Conservation (phyloP, 2,329 filamentous ascomycete species). For the Paraconiothyrium brasiliense region DNA sequence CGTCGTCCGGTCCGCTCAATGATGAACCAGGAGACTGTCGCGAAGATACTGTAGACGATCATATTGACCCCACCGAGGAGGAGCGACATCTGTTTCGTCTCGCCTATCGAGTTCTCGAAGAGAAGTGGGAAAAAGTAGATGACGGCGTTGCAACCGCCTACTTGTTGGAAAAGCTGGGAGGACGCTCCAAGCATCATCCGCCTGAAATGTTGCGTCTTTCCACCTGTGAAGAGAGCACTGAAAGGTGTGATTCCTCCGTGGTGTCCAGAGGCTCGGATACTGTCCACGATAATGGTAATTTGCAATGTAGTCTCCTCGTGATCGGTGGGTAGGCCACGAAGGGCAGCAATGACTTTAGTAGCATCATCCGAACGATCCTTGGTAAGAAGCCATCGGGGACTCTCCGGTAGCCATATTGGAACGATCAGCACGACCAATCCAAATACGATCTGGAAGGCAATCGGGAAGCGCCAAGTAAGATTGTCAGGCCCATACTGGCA, state of each 20-base stretch:
- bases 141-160: constrained; percentile 50
- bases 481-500: constrained; percentile 43
- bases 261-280: constrained; percentile 53
- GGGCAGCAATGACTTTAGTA: constrained; percentile 60
- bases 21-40: constrained; percentile 69
- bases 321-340: constrained; percentile 59
- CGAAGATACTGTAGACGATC: constrained; percentile 65
- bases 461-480: constrained; percentile 61
- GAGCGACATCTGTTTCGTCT: constrained; percentile 52
- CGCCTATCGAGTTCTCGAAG: constrained; percentile 61
- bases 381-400: constrained; percentile 70
- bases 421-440: constrained; percentile 62
- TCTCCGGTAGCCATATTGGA: constrained; percentile 71
- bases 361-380: constrained; percentile 72
- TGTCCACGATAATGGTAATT: constrained; percentile 73
- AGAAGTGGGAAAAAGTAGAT: constrained; percentile 57
- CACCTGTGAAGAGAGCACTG: constrained; percentile 67
- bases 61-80: constrained; percentile 61
- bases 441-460: constrained; percentile 63
- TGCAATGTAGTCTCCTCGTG: constrained; percentile 67
- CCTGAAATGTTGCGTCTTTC: constrained; percentile 72
- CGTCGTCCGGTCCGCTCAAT: constrained; percentile 68
- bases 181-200: constrained; percentile 69
- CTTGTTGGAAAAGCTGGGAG: constrained; percentile 48
- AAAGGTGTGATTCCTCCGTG: constrained; percentile 54